These are phyloP conservation scores for Amanita inopinata DNA, from an alignment of 768 basidiomycete species.

Conservation along the genomic window DNA sequence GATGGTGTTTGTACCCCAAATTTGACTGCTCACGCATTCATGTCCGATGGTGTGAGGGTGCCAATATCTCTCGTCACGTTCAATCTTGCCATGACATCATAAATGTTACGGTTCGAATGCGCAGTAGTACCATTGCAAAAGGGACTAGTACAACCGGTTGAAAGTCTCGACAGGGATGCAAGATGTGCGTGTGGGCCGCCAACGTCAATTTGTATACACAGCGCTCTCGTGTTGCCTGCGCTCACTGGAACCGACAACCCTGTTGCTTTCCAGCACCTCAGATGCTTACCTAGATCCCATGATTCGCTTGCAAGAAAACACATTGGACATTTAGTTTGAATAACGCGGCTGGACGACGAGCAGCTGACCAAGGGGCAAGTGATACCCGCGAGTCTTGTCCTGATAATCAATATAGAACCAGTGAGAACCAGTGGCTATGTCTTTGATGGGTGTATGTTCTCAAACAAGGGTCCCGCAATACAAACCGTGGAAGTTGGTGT, in stretches of 20 bases:
- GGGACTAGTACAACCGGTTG: too few species aligned
- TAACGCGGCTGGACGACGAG: background rate
- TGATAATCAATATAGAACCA: background rate
- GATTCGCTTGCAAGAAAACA: too few species aligned
- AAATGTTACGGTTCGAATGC: too few species aligned
- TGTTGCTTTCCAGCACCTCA: background rate
- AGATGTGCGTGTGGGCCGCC: too few species aligned
- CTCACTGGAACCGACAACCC: background rate
- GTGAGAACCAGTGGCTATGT: background rate
- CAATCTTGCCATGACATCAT: too few species aligned
- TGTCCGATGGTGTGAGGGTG: too few species aligned
- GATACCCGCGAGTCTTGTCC: background rate
- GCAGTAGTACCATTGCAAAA: too few species aligned
- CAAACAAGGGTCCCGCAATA: background rate
- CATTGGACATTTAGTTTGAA: background rate
- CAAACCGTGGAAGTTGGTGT: background rate
- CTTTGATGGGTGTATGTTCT: too few species aligned
- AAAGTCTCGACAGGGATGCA: too few species aligned
- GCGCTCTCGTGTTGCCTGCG: background rate
- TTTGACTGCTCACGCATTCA: background rate
- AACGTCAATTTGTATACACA: background rate
- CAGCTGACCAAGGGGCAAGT: background rate
- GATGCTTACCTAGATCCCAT: background rate
- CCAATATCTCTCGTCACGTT: too few species aligned
- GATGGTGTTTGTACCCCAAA: slow-evolving; percentile 7